Evolutionary conservation across 2,329 filamentous ascomycete genomes (phyloP), one percentile per base, ranked within the genome.

Genomic region (Aspergillus aculeatus): DNA sequence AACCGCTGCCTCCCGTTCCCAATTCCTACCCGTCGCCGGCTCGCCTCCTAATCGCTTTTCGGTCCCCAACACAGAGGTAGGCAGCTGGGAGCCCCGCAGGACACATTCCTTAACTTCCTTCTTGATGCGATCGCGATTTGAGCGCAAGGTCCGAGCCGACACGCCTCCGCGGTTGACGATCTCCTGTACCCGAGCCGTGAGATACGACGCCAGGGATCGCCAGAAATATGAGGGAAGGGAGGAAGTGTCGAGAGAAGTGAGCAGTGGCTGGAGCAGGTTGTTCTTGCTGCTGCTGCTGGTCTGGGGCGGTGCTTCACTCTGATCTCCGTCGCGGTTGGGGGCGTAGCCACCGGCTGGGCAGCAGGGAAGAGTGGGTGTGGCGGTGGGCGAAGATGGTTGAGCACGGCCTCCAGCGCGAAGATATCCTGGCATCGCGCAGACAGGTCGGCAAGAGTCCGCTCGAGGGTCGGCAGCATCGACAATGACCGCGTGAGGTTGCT

Each of bases 171-270:
- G 85, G 62, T 84, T 86, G 59, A 96, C 76, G 49, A 98, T 91
- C 65, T 98, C 94, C 73, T 92, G 89, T 0, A 96, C 92, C 23
- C 91, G 85, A 0, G 87, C 81, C 3, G 89, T 86, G 60, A 98
- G 81, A 58, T 86, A 88, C 0, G 89, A 86, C 0, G 95, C 95
- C 69, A 98, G 84, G 9, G 89, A 90, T 56, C 95, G 85, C 92
- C 95, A 99, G 78, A 96, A 99, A 74, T 94, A 96, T 0, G 90
- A 94, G 1, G 92, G 87, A 16, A 99, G 80, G 2, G 91, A 95
- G 0, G 90, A 86, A 0, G 92, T 96, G 75, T 98, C 95, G 7
- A 99, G 84, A n/a, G 88, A 82, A 11, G 84, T 80, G 9, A 96
- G 83, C 0, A 96, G 79, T 0, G 88, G 88, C 59, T 89, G 84